phyloP scores from a whole-genome alignment of 805 yeast genomes.

The Phaffomyces thermotolerans region DNA sequence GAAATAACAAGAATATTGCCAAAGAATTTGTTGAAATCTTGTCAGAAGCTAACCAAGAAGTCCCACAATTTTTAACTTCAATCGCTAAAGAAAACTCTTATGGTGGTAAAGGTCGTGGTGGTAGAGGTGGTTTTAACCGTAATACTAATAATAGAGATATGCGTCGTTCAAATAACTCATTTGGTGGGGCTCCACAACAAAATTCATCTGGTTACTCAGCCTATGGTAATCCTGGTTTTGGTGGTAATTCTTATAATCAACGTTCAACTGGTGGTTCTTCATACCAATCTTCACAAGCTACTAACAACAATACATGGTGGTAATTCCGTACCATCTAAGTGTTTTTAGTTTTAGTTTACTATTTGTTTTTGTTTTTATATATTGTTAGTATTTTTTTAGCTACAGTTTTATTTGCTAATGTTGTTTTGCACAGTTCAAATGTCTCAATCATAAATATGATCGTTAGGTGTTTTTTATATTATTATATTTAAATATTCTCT shows the following conservation, averaged over 20 bases:
- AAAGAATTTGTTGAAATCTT: constrained; percentile 83
- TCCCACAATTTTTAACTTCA: constrained; percentile 79
- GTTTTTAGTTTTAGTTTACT: not conserved
- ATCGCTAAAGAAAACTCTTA: constrained; percentile 69
- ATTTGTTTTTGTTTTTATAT: not conserved
- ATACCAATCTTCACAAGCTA: constrained; percentile 16
- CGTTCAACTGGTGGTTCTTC: constrained; percentile 13
- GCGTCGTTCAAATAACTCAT: constrained; percentile 34
- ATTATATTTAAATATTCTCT: not conserved
- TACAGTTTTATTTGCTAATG: constrained; percentile 1
- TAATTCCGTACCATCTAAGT: not conserved
- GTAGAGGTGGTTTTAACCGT: constrained; percentile 39
- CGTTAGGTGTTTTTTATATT: not conserved
- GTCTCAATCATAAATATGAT: constrained; percentile 12
- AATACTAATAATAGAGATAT: constrained; percentile 41
- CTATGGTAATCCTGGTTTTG: constrained; percentile 4
- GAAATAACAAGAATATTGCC: constrained; percentile 84
- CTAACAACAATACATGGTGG: constrained; percentile 9
- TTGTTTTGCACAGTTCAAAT: constrained; percentile 11
- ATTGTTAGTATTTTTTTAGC: constrained; percentile 2
- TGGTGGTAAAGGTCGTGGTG: constrained; percentile 46
- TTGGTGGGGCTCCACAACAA: constrained; percentile 9
- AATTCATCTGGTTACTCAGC: constrained; percentile 7
- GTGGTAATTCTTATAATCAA: constrained; percentile 13
- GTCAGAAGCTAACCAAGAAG: constrained; percentile 95